These are phyloP conservation scores for Pistacia integerrima DNA, from an alignment of 345 rosid species.

Conservation along the genomic window DNA sequence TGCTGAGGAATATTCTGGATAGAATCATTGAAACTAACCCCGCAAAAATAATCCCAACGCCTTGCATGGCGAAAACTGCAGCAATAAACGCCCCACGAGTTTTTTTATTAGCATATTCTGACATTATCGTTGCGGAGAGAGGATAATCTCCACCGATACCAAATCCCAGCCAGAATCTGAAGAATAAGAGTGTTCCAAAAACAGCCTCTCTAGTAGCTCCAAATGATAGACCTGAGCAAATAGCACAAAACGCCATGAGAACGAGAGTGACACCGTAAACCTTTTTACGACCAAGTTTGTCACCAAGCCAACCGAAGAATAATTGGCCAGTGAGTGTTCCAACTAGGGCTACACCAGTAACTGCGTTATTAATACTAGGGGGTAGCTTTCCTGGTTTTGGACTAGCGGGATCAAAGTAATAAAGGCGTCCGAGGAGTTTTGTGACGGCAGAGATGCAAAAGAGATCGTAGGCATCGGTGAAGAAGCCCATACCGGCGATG, in stretches of 20 bases:
- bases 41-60: constrained; percentile 56
- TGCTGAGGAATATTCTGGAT: constrained; percentile 33
- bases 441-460: constrained; percentile 63
- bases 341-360: constrained; percentile 56
- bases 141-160: constrained; percentile 91
- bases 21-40: constrained; percentile 47
- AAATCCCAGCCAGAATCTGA: constrained; percentile 74
- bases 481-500: constrained; percentile 81
- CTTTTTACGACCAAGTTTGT: constrained; percentile 65
- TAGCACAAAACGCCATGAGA: constrained; percentile 58
- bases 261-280: constrained; percentile 60
- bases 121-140: constrained; percentile 76
- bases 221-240: constrained; percentile 61
- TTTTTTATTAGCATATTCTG: constrained; percentile 61
- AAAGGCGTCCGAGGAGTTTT: constrained; percentile 70
- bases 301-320: constrained; percentile 68
- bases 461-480: constrained; percentile 80
- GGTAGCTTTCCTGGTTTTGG: constrained; percentile 46
- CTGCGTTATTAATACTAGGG: constrained; percentile 32
- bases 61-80: constrained; percentile 70
- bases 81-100: constrained; percentile 62
- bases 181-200: constrained; percentile 62
- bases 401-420: constrained; percentile 47
- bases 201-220: constrained; percentile 43
- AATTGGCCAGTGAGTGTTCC: constrained; percentile 64